phyloP scores from a whole-genome alignment of 73 alveolate genomes.

The Paramecium biaurelia region DNA sequence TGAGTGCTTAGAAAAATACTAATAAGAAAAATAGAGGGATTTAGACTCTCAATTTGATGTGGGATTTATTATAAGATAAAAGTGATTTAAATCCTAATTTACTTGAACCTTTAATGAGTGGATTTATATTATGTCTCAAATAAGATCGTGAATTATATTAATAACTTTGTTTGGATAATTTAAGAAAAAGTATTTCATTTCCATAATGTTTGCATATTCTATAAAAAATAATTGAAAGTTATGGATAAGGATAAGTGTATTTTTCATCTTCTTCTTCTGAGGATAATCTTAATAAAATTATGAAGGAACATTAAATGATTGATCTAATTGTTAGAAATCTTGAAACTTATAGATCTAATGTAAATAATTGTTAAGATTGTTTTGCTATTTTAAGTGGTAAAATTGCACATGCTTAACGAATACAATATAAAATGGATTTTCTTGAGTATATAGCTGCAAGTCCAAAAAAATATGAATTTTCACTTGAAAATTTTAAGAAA shows the following conservation, averaged over 20 bases:
- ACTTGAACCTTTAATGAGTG: not conserved
- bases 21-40: not conserved
- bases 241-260: not conserved
- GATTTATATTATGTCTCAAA: not conserved
- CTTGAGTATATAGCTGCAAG: slow-evolving; percentile 36
- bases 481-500: slow-evolving; percentile 31
- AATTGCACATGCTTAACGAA: not conserved
- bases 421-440: slow-evolving; percentile 17
- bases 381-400: not conserved
- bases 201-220: slow-evolving; percentile 9
- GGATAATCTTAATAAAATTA: not conserved
- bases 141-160: not conserved
- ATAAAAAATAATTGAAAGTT: slow-evolving; percentile 11
- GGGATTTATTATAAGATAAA: slow-evolving; percentile 31
- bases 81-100: not conserved
- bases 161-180: not conserved
- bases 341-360: not conserved
- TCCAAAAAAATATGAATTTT: slow-evolving; percentile 9
- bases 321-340: slow-evolving; percentile 23
- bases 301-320: slow-evolving; percentile 17
- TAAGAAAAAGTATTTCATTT: not conserved
- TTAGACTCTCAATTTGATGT: not conserved
- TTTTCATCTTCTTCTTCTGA: not conserved
- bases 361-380: not conserved
- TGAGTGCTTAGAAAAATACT: not conserved